Evolutionary conservation across 2,329 filamentous ascomycete species (phyloP), one percentile per base, ranked within the genome.

Genomic region (Fusarium begoniae): DNA sequence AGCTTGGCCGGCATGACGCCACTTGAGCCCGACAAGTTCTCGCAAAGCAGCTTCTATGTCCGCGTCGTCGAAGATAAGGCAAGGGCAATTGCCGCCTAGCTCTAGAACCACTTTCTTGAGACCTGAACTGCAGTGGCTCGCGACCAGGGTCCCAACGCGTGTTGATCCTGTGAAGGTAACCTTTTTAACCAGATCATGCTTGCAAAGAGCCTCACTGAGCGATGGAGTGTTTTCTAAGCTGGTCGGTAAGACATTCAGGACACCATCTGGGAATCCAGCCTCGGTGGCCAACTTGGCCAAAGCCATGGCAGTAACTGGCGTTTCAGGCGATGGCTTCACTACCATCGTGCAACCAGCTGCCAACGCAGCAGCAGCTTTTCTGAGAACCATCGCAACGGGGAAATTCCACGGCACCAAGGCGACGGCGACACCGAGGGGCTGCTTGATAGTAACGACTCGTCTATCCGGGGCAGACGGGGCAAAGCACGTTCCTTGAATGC

Each of bases 131-230:
- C 90, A 90, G 4, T 86, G 85, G 5, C 85, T 81, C 2, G 90
- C 89, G 53, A 94, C 86, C 68, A 91, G 90, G 44, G 90, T 88
- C 8, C 94, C 94, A 0, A 95, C 89, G 0, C 85, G 82, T 0
- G 93, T 94, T 76, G 89, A 91, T 24, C 94, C 94, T 0, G 93
- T 96, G 76, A 96, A 96, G 64, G 92, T 93, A 63, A 96, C 86
- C 80, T 95, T 95, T 57, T 84, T 85, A 1, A 87, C 83, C 1
- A 82, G 65, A 0, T 82, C 82, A 65, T 87, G 85, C 35, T 82
- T 81, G 70, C 85, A 87, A 3, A 88, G 82, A 2, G 83, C 82
- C 77, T 87, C 85, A 11, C 83, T 84, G 0, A 88, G 77, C 0
- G 75, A 62, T 0, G 86, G 85, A 0, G 86, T 87, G 44, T 85